Evolutionary conservation across 1,139 yeast genomes (phyloP).

Genomic region (Candida mesenterica): DNA sequence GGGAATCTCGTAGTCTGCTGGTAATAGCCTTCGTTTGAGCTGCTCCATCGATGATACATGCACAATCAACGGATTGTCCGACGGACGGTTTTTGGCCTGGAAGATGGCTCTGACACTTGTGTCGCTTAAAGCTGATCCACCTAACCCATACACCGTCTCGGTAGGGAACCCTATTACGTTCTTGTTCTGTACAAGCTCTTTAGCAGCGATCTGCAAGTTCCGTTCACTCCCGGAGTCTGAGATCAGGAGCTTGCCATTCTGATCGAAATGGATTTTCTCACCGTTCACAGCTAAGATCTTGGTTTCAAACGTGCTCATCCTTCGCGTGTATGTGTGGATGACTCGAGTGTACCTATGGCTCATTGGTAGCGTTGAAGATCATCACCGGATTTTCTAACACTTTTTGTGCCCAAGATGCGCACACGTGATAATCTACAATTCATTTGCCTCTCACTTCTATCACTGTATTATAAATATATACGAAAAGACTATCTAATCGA

Average conservation of each 20-base stretch:
- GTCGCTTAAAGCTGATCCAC: constrained; percentile 79
- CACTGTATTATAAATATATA: too few relatives aligned
- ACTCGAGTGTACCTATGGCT: not conserved
- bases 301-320: constrained; percentile 23
- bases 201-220: constrained; percentile 58
- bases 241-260: constrained; percentile 27
- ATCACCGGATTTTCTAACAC: too few relatives aligned
- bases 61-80: constrained; percentile 90
- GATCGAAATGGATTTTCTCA: constrained; percentile 26
- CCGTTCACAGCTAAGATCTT: constrained; percentile 33
- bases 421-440: too few relatives aligned
- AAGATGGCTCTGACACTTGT: constrained; percentile 75
- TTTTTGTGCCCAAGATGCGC: too few relatives aligned
- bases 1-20: constrained; percentile 56
- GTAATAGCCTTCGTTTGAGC: constrained; percentile 54
- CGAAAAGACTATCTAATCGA: constrained; percentile 16
- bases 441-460: too few relatives aligned
- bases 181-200: constrained; percentile 46
- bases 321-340: not conserved
- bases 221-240: constrained; percentile 48
- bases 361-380: not conserved
- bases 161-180: constrained; percentile 91
- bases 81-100: constrained; percentile 86
- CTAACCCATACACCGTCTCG: constrained; percentile 94
- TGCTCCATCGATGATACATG: constrained; percentile 82